Evolutionary conservation across 1,284 basidiomycete species (phyloP), one percentile per base, ranked within the genome.

Genomic region (Puccinia triticina): DNA sequence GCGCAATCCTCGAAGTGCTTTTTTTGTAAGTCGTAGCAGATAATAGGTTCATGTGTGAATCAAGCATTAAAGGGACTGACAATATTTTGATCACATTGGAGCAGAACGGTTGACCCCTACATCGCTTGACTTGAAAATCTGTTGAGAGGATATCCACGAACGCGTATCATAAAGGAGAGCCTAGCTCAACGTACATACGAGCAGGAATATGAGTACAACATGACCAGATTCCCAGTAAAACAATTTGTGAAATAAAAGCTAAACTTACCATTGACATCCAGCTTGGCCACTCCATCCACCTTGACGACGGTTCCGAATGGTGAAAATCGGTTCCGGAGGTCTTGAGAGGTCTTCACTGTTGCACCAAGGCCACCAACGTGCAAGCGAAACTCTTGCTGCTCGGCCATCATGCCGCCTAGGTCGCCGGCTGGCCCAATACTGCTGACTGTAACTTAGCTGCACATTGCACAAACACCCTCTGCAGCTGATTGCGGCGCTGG

Each of bases 21-120:
- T 93, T 93, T 87, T 93, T 94, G 92, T 92, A 94, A 0, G 90
- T 92, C 12, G 92, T 90, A 40, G 93, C 93, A 84, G 92, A 93
- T 12, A 94, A 88, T 5, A 91, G 85, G 85, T 91, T 93, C 86
- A 93, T 88, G 87, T 93, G 80, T 4, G 67, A 11, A 57, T 16
- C n/a, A 43, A 72, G 12, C 48, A 61, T 82, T 53, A 34, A 32
- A 32, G 77, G n/a, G 61, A 79, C 53, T 73, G 69, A 81, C 43
- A 34, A 43, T 84, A 84, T 81, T 40, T 46, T 64, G 80, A n/a
- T n/a, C 18, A 26, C 8, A 0, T 71, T 46, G 48, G 57, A 43
- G 43, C 5, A n/a, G 21, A 21, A 48, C 40, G 14, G 50, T 53
- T 66, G n/a, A 8, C 32, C 87, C 91, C 84, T 84, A 93, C 93